Conservation (phyloP, 2,329 filamentous ascomycete species). For the Cercospora nicotianae region DNA sequence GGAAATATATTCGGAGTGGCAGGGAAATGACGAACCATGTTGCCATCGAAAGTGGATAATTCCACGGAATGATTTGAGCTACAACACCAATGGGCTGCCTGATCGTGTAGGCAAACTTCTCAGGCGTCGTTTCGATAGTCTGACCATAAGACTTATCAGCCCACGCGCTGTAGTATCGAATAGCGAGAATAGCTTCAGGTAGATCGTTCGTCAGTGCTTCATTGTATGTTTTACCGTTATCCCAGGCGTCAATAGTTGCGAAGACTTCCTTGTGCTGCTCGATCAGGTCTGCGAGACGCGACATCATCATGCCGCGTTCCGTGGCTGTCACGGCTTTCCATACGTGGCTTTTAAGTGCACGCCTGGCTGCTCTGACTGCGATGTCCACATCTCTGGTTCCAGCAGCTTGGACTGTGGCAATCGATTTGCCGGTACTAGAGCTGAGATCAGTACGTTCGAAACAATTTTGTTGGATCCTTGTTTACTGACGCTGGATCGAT, state of each 20-base stretch:
- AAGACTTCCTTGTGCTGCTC: background rate
- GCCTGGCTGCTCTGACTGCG: conserved; percentile 24
- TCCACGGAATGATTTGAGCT: conserved; percentile 71
- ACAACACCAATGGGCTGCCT: conserved; percentile 41
- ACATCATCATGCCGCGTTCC: background rate
- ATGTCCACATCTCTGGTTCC: background rate
- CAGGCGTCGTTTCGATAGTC: background rate
- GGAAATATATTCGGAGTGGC: no score
- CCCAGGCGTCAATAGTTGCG: background rate
- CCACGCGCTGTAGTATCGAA: conserved; percentile 1
- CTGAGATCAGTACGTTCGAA: no score
- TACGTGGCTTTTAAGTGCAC: background rate
- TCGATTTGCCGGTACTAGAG: no score
- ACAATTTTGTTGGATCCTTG: no score
- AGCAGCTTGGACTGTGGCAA: no score
- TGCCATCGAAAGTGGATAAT: conserved; percentile 1
- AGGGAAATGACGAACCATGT: no score
- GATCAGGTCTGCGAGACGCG: background rate
- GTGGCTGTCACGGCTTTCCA: background rate
- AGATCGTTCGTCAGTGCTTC: conserved; percentile 3
- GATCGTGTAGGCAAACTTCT: conserved; percentile 1
- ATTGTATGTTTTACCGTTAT: background rate
- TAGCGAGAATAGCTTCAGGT: no score
- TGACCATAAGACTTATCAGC: conserved; percentile 6
- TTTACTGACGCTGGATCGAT: no score